Conservation (phyloP, 2,329 filamentous ascomycete genomes). For the Alternaria postmessia region DNA sequence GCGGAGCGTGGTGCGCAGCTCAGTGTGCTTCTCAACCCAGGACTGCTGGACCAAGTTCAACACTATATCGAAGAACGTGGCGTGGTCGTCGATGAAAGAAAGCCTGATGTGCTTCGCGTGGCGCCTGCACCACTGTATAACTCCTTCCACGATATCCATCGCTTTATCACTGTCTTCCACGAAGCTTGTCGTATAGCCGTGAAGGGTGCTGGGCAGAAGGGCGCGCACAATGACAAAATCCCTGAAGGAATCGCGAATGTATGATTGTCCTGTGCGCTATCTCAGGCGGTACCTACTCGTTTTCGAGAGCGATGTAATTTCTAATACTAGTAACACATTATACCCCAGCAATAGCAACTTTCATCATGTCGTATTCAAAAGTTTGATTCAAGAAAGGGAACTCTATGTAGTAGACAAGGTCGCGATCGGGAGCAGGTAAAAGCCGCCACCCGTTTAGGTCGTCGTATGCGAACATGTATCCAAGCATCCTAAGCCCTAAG, state of each 20-base stretch:
- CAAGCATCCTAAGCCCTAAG: neutral
- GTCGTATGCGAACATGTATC: neutral
- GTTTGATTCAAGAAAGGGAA: conserved; percentile 5
- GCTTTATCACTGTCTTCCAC: conserved; percentile 57
- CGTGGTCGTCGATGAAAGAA: conserved; percentile 82
- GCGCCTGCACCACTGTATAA: conserved; percentile 88
- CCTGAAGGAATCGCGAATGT: conserved; percentile 21
- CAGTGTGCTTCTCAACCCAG: conserved; percentile 73
- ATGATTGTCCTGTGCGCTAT: conserved; percentile 6
- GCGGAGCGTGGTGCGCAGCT: conserved; percentile 78
- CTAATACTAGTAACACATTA: conserved; percentile 20
- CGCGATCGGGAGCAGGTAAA: neutral
- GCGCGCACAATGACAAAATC: conserved; percentile 1
- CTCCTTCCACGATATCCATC: conserved; percentile 73
- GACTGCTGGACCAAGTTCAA: conserved; percentile 74
- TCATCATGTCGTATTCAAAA: conserved; percentile 8
- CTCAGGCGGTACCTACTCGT: neutral
- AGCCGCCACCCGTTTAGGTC: neutral
- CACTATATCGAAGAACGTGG: conserved; percentile 70
- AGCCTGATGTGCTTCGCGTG: conserved; percentile 83
- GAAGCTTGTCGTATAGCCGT: conserved; percentile 56
- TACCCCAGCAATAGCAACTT: conserved; percentile 16
- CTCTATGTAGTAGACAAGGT: conserved; percentile 8
- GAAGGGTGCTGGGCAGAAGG: conserved; percentile 5
- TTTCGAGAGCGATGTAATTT: conserved; percentile 10